These are phyloP conservation scores for Lipomyces mesembrius DNA, from an alignment of 805 yeast genomes.

Conservation along the genomic window DNA sequence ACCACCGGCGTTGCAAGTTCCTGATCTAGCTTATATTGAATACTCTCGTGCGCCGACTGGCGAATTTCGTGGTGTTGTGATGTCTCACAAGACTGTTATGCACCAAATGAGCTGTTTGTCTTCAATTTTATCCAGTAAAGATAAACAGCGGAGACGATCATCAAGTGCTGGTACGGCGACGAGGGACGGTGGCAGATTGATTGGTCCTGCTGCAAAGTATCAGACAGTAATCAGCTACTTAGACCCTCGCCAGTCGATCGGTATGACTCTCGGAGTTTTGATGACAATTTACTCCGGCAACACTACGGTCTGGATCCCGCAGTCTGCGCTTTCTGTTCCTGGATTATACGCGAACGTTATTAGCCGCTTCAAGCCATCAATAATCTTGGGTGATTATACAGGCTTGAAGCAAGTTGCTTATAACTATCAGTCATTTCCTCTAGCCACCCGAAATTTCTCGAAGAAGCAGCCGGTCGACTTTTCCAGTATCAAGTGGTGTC, in stretches of 20 bases:
- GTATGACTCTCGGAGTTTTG: conserved; percentile 78
- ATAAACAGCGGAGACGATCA: conserved; percentile 25
- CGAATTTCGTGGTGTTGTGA: conserved; percentile 88
- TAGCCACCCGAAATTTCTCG: conserved; percentile 76
- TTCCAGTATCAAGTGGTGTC: conserved; percentile 82
- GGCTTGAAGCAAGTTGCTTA: conserved; percentile 88
- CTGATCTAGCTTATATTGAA: conserved; percentile 91
- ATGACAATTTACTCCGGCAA: conserved; percentile 87
- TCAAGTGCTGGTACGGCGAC: conserved; percentile 6
- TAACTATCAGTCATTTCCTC: conserved; percentile 90
- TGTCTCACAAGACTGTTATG: conserved; percentile 83
- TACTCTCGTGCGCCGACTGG: conserved; percentile 89
- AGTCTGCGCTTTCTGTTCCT: conserved; percentile 70
- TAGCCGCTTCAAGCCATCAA: conserved; percentile 69
- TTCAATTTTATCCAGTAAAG: conserved; percentile 58
- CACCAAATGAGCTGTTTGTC: conserved; percentile 84
- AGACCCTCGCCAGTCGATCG: conserved; percentile 80
- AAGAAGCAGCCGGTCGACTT: conserved; percentile 76
- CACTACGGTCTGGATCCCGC: conserved; percentile 77
- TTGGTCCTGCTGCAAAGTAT: conserved; percentile 49
- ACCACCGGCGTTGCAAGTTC: conserved; percentile 69
- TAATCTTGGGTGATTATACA: conserved; percentile 82
- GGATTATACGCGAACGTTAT: conserved; percentile 86
- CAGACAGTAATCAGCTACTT: conserved; percentile 64
- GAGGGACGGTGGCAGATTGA: conserved; percentile 7